Percentiles rank a stretch among this genome's conserved stretches.
Conservation (phyloP, 768 basidiomycete species). For the Boletellus ananiceps region DNA sequence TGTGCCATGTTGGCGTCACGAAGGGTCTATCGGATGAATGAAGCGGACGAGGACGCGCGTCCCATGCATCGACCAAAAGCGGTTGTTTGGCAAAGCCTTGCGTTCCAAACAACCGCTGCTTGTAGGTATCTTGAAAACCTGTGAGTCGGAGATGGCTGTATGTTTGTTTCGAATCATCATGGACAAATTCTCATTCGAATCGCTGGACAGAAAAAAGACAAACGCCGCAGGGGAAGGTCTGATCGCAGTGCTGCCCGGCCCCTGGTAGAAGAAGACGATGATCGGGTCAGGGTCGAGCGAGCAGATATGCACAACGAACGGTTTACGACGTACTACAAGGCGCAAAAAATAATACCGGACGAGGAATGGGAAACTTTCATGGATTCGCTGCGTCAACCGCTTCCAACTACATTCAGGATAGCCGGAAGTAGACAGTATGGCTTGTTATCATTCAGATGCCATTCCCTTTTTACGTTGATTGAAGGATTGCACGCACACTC, state of each 20-base stretch:
- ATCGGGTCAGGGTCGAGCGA: conserved; percentile 53
- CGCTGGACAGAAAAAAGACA: conserved; percentile 14
- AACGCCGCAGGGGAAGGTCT: conserved; percentile 12
- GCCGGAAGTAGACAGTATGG: conserved; percentile 80
- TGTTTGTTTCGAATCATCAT: not conserved
- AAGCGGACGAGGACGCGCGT: conserved; percentile 28
- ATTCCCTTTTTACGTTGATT: conserved; percentile 7
- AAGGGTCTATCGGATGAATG: conserved; percentile 2
- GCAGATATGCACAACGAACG: conserved; percentile 68
- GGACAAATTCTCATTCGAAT: not conserved
- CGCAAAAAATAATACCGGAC: conserved; percentile 70
- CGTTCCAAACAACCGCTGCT: conserved; percentile 28
- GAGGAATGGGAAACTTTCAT: conserved; percentile 79
- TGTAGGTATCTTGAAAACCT: not conserved
- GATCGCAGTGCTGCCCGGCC: conserved; percentile 8
- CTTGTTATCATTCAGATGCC: not conserved
- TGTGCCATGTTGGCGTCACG: conserved; percentile 47
- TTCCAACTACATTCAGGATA: conserved; percentile 94
- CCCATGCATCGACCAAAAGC: conserved; percentile 21
- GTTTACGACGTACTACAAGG: conserved; percentile 63
- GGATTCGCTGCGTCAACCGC: conserved; percentile 55
- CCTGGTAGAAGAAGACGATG: conserved; percentile 29
- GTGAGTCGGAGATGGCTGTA: conserved; percentile 16
- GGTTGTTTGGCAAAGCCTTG: conserved; percentile 31
- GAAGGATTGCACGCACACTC: conserved; percentile 64